Evolutionary conservation across 306 rosid genomes (phyloP), one percentile per base, ranked within the genome.

Genomic region (Ormosia emarginata): DNA sequence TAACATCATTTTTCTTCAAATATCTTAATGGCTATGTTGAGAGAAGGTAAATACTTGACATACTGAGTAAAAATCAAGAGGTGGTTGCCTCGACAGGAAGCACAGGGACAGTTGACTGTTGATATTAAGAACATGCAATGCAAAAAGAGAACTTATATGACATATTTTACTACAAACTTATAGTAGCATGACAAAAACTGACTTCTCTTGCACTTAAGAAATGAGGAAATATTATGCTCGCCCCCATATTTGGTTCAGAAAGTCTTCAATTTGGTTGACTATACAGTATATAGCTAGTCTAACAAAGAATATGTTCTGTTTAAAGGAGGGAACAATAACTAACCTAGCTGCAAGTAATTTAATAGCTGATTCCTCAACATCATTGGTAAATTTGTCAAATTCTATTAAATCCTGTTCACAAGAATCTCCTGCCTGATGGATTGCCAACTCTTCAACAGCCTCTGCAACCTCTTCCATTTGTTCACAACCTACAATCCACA

Each of bases 301-400:
- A 53, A 49, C 65, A 32, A 34, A 8, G 32, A 79, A 70, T 2
- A 78, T 74, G 30, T 58, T 62, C 2, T 14, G 8, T 52, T 82
- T 18, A 12, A 32, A 44, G 4, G 13, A 3, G 7, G 57, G 44
- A 17, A 24, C 12, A 18, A 64, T 49, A 67, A 50, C 81, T 68
- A 78, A 95, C 99, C 97, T 93, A 63, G 58, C 36, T 40, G 97
- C 98, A 78, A 95, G 99, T 73, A 91, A 80, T 46, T 87, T 80
- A 65, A 87, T 32, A 15, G 98, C 98, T 71, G 86, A 72, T 70
- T 93, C 84, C 87, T 90, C 93, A 53, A 87, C 91, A 62, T 88
- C 90, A 77, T 79, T 83, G 46, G 57, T 87, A 64, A 75, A 72
- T 81, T 80, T 83, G 79, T 43, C 39, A 64, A 70, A 49, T 65